phyloP scores from a whole-genome alignment of 345 rosid species.

The Ceriops decandra region DNA sequence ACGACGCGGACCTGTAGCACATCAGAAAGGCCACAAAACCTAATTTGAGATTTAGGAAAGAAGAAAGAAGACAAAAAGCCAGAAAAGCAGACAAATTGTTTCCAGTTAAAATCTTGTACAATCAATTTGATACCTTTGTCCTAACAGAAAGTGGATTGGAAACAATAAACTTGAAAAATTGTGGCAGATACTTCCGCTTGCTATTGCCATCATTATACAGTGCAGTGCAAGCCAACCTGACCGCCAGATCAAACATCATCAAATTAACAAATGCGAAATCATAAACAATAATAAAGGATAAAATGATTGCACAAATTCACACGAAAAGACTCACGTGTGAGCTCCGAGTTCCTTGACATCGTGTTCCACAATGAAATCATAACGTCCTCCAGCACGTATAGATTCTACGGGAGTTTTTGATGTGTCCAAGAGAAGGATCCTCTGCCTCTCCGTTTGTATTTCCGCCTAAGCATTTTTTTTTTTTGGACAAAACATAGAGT shows the following conservation, averaged over 20 bases:
- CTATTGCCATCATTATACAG: constrained; percentile 77
- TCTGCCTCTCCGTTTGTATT: constrained; percentile 90
- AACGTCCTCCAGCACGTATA: constrained; percentile 78
- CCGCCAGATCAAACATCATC: constrained; percentile 1
- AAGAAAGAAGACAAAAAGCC: not conserved
- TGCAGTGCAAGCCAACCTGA: constrained; percentile 93
- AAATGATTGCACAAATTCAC: not conserved
- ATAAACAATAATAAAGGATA: not conserved
- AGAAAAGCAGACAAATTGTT: too few species aligned
- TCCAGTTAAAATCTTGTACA: not conserved
- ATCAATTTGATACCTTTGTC: constrained; percentile 57
- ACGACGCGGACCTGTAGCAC: constrained; percentile 81
- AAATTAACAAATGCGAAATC: not conserved
- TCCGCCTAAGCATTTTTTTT: constrained; percentile 64
- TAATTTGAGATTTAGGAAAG: not conserved
- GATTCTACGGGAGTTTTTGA: constrained; percentile 87
- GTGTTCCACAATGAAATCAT: constrained; percentile 93
- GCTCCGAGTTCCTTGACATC: constrained; percentile 99
- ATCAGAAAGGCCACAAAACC: not conserved
- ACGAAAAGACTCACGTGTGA: constrained; percentile 57
- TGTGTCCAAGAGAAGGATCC: constrained; percentile 80
- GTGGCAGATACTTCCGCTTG: constrained; percentile 93
- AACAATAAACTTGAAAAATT: constrained; percentile 88
- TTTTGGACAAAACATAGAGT: not conserved
- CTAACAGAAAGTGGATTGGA: constrained; percentile 90